Percentiles rank a stretch among this genome's conserved stretches.
phyloP scores from a whole-genome alignment of 2,329 filamentous ascomycete genomes.

The Hypoxylon sp. region DNA sequence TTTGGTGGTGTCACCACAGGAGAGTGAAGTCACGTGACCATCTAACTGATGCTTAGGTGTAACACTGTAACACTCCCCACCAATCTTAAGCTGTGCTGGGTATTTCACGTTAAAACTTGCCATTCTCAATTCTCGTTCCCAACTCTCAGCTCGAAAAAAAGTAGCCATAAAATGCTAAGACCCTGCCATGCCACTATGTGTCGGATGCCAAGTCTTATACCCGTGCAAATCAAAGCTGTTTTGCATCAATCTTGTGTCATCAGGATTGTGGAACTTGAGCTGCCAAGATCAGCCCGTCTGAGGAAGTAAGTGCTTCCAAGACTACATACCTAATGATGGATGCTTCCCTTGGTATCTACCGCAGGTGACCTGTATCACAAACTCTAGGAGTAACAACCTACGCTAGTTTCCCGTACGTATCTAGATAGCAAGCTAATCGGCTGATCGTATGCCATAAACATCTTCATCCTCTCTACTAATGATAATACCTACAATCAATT shows the following conservation, averaged over 20 bases:
- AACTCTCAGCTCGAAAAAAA: background rate
- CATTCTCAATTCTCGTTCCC: background rate
- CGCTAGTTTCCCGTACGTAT: background rate
- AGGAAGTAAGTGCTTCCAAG: background rate
- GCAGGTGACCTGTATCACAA: background rate
- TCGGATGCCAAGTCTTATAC: background rate
- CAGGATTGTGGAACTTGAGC: slow-evolving; percentile 29
- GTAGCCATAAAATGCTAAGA: no score
- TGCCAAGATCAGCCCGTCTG: slow-evolving; percentile 30
- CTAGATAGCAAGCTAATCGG: background rate
- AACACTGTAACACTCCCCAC: no score
- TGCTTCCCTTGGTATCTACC: background rate
- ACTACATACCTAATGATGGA: background rate
- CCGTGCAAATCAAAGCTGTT: background rate
- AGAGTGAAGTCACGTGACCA: no score
- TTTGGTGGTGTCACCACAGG: no score
- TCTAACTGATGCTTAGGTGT: no score
- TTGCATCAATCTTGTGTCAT: slow-evolving; percentile 8
- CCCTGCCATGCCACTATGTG: background rate
- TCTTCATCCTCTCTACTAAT: background rate
- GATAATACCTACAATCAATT: background rate
- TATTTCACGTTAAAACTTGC: background rate
- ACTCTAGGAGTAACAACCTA: background rate
- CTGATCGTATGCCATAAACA: background rate
- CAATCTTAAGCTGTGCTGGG: no score